Evolutionary conservation across 2,329 filamentous ascomycete species (phyloP).

Genomic region (Talaromyces sp.): DNA sequence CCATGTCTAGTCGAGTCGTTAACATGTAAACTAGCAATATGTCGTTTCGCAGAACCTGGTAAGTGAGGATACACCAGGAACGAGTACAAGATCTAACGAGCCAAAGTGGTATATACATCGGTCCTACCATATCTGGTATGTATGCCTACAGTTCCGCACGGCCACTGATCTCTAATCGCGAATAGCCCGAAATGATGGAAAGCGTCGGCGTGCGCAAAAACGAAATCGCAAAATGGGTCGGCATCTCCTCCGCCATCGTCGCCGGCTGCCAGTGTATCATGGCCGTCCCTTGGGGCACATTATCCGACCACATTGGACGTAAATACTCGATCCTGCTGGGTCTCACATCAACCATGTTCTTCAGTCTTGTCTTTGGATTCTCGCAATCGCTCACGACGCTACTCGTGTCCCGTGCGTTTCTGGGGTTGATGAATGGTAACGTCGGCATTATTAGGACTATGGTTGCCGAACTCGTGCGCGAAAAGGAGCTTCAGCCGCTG

Average conservation of each 20-base stretch:
- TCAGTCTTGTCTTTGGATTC: conserved; percentile 79
- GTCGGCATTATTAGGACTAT: conserved; percentile 84
- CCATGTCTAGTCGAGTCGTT: background rate
- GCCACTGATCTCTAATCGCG: background rate
- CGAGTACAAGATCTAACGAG: conserved; percentile 33
- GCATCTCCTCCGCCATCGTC: conserved; percentile 68
- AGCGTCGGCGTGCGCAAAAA: conserved; percentile 66
- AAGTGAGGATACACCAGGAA: conserved; percentile 22
- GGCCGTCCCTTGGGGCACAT: conserved; percentile 70
- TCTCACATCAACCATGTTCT: conserved; percentile 73
- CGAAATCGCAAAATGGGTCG: conserved; percentile 77
- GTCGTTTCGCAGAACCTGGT: conserved; percentile 71
- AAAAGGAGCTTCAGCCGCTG: conserved; percentile 78
- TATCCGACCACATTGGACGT: conserved; percentile 74
- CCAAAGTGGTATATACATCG: conserved; percentile 59
- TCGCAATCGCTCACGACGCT: conserved; percentile 77
- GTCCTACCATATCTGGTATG: conserved; percentile 60
- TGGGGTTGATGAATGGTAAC: conserved; percentile 84
- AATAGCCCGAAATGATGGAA: conserved; percentile 73
- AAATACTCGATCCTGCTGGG: conserved; percentile 77
- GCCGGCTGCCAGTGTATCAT: conserved; percentile 69
- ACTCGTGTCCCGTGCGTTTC: conserved; percentile 70
- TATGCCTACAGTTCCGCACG: background rate
- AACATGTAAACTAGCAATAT: conserved; percentile 56
- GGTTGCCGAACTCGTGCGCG: conserved; percentile 87